phyloP scores from a whole-genome alignment of 306 rosid genomes.

The Hylodesmum podocarpum region DNA sequence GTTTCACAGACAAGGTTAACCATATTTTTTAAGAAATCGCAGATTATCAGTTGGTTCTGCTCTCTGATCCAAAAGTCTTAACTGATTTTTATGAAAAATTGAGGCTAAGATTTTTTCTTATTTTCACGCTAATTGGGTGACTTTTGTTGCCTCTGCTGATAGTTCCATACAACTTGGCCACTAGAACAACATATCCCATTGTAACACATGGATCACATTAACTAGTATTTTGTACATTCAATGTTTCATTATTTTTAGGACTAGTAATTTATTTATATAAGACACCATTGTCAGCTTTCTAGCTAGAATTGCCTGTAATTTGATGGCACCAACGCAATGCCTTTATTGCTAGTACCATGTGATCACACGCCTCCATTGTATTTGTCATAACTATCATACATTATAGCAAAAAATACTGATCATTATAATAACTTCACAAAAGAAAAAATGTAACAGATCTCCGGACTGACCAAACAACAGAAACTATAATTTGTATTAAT shows the following conservation, averaged over 20 bases:
- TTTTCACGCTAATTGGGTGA: not conserved
- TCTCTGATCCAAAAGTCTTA: not conserved
- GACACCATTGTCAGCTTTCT: slow-evolving; percentile 16
- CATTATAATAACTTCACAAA: not conserved
- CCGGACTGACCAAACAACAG: slow-evolving; percentile 1
- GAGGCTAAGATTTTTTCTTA: not conserved
- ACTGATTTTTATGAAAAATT: not conserved
- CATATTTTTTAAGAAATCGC: not conserved
- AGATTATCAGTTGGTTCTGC: not conserved
- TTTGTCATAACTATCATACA: not conserved
- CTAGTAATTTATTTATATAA: not conserved
- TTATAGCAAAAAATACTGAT: not conserved
- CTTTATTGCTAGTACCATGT: not conserved
- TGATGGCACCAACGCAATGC: not conserved
- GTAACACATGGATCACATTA: not conserved
- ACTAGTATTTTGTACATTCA: not conserved
- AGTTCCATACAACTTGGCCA: not conserved
- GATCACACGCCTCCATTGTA: slow-evolving; percentile 23
- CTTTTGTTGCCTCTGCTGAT: not conserved
- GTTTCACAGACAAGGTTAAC: not conserved
- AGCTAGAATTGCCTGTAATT: slow-evolving; percentile 18
- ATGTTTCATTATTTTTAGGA: not conserved
- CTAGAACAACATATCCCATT: not conserved
- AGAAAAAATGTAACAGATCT: not conserved
- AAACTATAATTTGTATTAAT: slow-evolving; percentile 24